A percentile compares a stretch with the other conserved stretches of the same genome.
phyloP scores from a whole-genome alignment of 805 yeast genomes.

The Monosporozyma aerobia region DNA sequence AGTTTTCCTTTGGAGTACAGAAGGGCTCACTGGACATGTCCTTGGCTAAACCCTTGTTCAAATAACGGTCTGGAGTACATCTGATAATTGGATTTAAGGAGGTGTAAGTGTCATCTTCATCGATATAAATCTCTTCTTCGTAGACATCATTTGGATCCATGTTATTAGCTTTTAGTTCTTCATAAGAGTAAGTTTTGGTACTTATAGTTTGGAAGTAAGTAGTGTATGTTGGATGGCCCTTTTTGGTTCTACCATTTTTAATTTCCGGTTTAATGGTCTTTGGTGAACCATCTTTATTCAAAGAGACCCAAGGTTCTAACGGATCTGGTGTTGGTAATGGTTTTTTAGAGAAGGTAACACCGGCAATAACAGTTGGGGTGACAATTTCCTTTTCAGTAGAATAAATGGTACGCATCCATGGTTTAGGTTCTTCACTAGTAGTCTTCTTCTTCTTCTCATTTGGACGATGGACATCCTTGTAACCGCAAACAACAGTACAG shows the following conservation, averaged over 20 bases:
- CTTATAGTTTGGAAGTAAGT: constrained; percentile 70
- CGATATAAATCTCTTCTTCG: constrained; percentile 45
- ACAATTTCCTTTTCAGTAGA: constrained; percentile 48
- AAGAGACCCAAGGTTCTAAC: constrained; percentile 71
- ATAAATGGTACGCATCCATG: constrained; percentile 71
- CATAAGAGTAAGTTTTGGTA: constrained; percentile 47
- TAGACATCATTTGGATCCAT: constrained; percentile 52
- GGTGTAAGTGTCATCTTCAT: constrained; percentile 68
- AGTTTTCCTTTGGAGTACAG: constrained; percentile 67
- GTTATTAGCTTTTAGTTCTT: constrained; percentile 63
- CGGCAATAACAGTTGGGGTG: constrained; percentile 57
- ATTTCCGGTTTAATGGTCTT: constrained; percentile 68
- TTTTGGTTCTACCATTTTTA: constrained; percentile 61
- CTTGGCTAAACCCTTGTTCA: constrained; percentile 53
- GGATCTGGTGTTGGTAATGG: constrained; percentile 47
- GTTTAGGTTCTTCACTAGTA: constrained; percentile 37
- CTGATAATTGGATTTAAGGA: constrained; percentile 69
- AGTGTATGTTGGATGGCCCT: constrained; percentile 61
- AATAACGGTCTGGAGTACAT: constrained; percentile 74
- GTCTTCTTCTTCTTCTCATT: constrained; percentile 28
- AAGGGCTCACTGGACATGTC: constrained; percentile 60
- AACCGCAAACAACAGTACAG: not conserved
- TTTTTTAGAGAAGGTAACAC: constrained; percentile 43
- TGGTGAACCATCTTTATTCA: constrained; percentile 70
- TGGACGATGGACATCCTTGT: constrained; percentile 24